Percentiles rank a stretch among this genome's conserved stretches.
Conservation (phyloP, 306 rosid species). For the Cicer yamashitae region DNA sequence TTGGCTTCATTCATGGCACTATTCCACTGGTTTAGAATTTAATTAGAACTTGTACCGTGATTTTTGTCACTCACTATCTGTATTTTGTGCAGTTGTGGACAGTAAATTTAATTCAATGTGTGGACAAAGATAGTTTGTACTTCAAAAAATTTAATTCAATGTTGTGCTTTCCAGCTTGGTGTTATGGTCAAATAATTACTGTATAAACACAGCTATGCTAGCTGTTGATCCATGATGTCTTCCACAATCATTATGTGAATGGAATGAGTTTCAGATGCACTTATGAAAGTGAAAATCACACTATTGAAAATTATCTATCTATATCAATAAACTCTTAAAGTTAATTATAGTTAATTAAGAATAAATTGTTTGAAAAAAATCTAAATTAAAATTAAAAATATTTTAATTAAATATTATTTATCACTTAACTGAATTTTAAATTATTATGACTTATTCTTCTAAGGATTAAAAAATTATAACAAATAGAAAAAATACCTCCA, state of each 20-base stretch:
- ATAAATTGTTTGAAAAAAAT: too few species aligned
- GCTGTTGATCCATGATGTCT: constrained; percentile 28
- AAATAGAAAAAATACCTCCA: too few species aligned
- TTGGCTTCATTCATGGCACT: constrained; percentile 29
- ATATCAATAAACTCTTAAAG: too few species aligned
- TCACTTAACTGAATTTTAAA: too few species aligned
- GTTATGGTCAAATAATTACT: constrained; percentile 26
- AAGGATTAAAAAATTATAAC: fast-evolving
- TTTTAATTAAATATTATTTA: too few species aligned
- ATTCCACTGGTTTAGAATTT: constrained; percentile 30
- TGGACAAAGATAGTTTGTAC: constrained; percentile 14
- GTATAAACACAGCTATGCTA: constrained; percentile 2
- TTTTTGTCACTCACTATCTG: constrained; percentile 14
- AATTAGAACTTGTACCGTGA: background rate
- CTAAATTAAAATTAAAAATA: too few species aligned
- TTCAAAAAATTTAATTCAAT: constrained; percentile 31
- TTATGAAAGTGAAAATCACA: constrained; percentile 29
- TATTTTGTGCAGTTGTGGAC: background rate
- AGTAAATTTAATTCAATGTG: background rate
- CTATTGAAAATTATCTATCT: background rate
- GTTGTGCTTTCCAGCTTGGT: constrained; percentile 45
- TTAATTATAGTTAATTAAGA: too few species aligned
- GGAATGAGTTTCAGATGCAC: constrained; percentile 15
- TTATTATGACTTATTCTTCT: fast-evolving
- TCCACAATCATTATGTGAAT: constrained; percentile 41